Conservation (phyloP, 1,284 basidiomycete species). For the Ceratobasidium sp. region DNA sequence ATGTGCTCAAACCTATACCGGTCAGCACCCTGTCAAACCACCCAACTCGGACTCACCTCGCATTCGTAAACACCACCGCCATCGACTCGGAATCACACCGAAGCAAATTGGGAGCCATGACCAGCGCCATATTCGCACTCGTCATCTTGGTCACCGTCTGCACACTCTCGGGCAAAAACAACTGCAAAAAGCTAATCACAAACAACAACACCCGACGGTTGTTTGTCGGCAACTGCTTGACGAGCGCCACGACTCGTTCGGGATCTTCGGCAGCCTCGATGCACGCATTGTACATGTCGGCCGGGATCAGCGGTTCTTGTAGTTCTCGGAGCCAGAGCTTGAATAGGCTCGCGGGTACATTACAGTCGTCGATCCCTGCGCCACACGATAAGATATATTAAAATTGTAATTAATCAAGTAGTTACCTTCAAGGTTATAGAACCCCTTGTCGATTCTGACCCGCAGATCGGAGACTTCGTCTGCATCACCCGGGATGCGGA, state of each 20-base stretch:
- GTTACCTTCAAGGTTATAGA: slow-evolving; percentile 77
- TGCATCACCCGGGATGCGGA: slow-evolving; percentile 84
- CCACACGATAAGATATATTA: slow-evolving; percentile 39
- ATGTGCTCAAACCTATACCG: slow-evolving; percentile 77
- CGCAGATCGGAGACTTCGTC: slow-evolving; percentile 85
- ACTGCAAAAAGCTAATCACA: slow-evolving; percentile 84
- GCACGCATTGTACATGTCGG: slow-evolving; percentile 86
- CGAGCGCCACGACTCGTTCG: slow-evolving; percentile 71
- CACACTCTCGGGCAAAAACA: slow-evolving; percentile 79
- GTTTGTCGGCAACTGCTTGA: slow-evolving; percentile 77
- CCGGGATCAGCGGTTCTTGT: slow-evolving; percentile 82
- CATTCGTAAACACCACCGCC: slow-evolving; percentile 84
- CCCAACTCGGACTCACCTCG: slow-evolving; percentile 64
- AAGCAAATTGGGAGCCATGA: slow-evolving; percentile 87
- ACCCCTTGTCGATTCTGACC: slow-evolving; percentile 84
- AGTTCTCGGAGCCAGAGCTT: slow-evolving; percentile 93
- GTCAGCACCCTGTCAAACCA: slow-evolving; percentile 28
- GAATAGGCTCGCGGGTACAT: slow-evolving; percentile 83
- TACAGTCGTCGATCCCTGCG: slow-evolving; percentile 77
- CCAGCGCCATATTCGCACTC: slow-evolving; percentile 69
- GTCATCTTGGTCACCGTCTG: slow-evolving; percentile 84
- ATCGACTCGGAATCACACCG: slow-evolving; percentile 81
- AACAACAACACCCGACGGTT: slow-evolving; percentile 84
- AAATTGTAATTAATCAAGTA: slow-evolving; percentile 6
- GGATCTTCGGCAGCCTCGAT: slow-evolving; percentile 65